Base-by-base conservation (phyloP, 2,329 filamentous ascomycete species). In the Colletotrichum eremochloae region DNA sequence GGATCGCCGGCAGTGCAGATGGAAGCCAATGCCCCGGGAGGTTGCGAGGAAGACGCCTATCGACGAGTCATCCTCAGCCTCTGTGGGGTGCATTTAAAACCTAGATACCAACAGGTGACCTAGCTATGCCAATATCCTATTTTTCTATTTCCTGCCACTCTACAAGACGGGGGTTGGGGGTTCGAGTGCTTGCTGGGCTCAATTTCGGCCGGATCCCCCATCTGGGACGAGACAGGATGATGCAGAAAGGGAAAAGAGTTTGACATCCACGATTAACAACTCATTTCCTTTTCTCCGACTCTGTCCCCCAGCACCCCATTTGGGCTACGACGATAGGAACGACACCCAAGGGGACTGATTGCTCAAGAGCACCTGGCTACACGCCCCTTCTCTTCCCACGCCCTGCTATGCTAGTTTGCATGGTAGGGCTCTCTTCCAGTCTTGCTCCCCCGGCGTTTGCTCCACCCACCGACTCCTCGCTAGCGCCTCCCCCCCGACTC, bases 1-100 rank as follows among this genome's bases (percentile, higher is more conserved):
- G 63, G 40, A 56, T 71, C 60, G 52, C 64, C 60, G 58, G 69
- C 69, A 72, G 69, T 69, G 66, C 66, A 64, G 12, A 57, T 20
- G 29, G 50, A 36, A 64, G 68, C 53, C 66, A 72, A 55, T 56
- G 66, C 61, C 40, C 6, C 69, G 61, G 40, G 60, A 69, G 66
- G 46, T 72, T 55, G 33, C 46, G 58, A 42, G 29, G 20, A 3
- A 31, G 11, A 6, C 61, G 55, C 55, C 29, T 52, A 36, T 42
- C 53, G 60, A 64, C 65, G 60, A 69, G 69, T 72, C 69, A 69
- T 55, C 64, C 60, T 29, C 5, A 55, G 31, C 29, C 20, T 18
- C 33, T 46, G 15, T 14, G 9, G 33, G 33, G 31, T 31, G 44
- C 31, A 36, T 15, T 18, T 15, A 4, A 14, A 40, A 40, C 24